These are phyloP conservation scores for Mycena vulgaris DNA, from an alignment of 768 basidiomycete species.

Conservation along the genomic window DNA sequence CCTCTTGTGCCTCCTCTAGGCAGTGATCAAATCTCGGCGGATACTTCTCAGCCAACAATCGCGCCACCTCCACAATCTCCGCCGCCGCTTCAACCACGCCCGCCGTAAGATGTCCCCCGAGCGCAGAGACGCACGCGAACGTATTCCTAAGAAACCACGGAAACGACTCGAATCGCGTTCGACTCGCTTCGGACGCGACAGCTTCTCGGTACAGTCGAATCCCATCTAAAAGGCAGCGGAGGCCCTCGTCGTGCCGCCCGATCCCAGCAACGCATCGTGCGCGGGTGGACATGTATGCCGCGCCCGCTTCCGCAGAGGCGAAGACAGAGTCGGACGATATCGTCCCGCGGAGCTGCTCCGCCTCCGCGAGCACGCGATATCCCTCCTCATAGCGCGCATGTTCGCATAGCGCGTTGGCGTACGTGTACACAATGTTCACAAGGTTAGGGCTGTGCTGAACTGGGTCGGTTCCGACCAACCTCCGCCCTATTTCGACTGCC, in stretches of 20 bases:
- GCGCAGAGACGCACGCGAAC: constrained; percentile 14
- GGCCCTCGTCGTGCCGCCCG: constrained; percentile 2
- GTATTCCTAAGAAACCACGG: constrained; percentile 37
- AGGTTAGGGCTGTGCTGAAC: constrained; percentile 6
- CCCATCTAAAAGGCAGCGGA: constrained; percentile 13
- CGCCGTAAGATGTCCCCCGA: constrained; percentile 1
- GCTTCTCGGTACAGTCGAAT: constrained; percentile 16
- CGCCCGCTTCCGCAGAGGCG: constrained; percentile 26
- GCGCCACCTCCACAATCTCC: constrained; percentile 15
- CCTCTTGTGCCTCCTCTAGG: not conserved
- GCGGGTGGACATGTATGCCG: constrained; percentile 35
- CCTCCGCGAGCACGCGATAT: constrained; percentile 12
- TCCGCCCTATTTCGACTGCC: constrained; percentile 19
- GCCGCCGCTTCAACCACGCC: not conserved
- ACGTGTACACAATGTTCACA: constrained; percentile 34
- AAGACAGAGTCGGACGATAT: constrained; percentile 14
- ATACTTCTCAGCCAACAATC: constrained; percentile 12
- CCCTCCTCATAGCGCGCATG: constrained; percentile 12
- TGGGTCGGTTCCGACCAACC: constrained; percentile 15
- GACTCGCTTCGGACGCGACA: not conserved
- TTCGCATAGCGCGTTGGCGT: constrained; percentile 29
- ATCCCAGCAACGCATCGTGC: constrained; percentile 29
- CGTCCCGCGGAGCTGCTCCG: constrained; percentile 8
- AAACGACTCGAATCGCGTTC: constrained; percentile 34
- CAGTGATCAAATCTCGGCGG: not conserved